These are phyloP conservation scores for Fusarium haematococcum DNA, from an alignment of 2,329 filamentous ascomycete genomes.

Conservation along the genomic window DNA sequence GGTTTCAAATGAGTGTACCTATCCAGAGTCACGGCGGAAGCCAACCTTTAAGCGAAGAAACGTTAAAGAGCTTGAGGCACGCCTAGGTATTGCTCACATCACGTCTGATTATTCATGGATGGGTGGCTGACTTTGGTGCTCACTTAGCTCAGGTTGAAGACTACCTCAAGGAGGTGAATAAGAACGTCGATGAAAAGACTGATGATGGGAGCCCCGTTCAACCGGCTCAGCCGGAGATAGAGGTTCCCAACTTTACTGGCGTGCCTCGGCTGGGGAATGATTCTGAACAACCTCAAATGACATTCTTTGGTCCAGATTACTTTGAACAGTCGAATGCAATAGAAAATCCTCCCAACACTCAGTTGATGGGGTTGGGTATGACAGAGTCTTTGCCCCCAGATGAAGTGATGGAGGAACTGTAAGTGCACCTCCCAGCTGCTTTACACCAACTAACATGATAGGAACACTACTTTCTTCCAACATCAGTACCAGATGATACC, in stretches of 20 bases:
- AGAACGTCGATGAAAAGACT: constrained; percentile 41
- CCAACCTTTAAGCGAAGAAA: constrained; percentile 89
- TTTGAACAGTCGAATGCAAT: constrained; percentile 18
- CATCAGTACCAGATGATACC: constrained; percentile 79
- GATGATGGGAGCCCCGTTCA: constrained; percentile 43
- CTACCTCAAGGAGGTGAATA: constrained; percentile 75
- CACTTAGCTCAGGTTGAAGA: constrained; percentile 84
- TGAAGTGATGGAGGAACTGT: constrained; percentile 87
- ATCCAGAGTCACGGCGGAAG: constrained; percentile 90
- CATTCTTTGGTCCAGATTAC: constrained; percentile 30
- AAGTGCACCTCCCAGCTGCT: constrained; percentile 45
- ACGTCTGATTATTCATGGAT: neutral
- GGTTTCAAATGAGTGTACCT: constrained; percentile 81
- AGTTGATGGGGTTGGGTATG: constrained; percentile 81
- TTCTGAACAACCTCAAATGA: constrained; percentile 13
- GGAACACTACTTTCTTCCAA: constrained; percentile 80
- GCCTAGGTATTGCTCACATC: constrained; percentile 73
- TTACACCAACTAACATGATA: constrained; percentile 48
- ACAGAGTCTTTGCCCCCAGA: constrained; percentile 84
- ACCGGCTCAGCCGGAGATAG: constrained; percentile 20
- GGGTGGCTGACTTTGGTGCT: constrained; percentile 17
- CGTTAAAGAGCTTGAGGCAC: constrained; percentile 89
- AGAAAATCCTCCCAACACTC: constrained; percentile 26
- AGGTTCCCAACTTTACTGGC: constrained; percentile 18
- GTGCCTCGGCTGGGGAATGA: constrained; percentile 3